Evolutionary conservation across 2,329 filamentous ascomycete genomes (phyloP).

Genomic region (Phoma sp.): DNA sequence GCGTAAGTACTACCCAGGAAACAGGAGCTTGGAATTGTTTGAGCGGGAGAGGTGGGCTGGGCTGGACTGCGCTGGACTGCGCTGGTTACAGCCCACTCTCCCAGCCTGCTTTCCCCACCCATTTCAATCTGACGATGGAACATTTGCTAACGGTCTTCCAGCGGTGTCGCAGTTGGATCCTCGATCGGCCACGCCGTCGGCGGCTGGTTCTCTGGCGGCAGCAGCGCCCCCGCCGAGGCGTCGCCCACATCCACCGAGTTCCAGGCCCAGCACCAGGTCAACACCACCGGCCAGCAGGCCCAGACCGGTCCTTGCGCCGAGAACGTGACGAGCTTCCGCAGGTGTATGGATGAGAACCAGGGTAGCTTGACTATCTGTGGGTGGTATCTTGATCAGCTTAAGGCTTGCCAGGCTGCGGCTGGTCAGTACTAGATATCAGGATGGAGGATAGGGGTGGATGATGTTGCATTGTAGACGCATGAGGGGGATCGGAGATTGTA

Average conservation of each 20-base stretch:
- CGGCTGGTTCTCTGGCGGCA: conserved; percentile 81
- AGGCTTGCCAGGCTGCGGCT: conserved; percentile 58
- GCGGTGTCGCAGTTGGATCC: conserved; percentile 94
- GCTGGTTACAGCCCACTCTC: too few relatives aligned
- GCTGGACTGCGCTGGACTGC: too few relatives aligned
- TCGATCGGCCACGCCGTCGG: conserved; percentile 95
- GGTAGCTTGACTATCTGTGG: conserved; percentile 95
- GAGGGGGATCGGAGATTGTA: too few relatives aligned
- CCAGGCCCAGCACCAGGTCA: conserved; percentile 26
- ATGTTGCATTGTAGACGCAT: too few relatives aligned
- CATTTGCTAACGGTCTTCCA: conserved; percentile 48
- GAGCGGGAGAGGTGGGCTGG: too few relatives aligned
- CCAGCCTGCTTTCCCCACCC: too few relatives aligned
- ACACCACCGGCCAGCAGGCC: conserved; percentile 48
- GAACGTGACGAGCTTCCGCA: conserved; percentile 85
- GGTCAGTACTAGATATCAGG: conserved; percentile 51
- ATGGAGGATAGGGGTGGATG: neutral
- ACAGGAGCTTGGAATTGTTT: too few relatives aligned
- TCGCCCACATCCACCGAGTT: conserved; percentile 44
- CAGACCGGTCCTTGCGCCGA: conserved; percentile 65
- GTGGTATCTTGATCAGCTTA: conserved; percentile 96
- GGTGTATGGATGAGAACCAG: conserved; percentile 94
- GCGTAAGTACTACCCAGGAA: conserved; percentile 70
- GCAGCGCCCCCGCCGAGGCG: conserved; percentile 60
- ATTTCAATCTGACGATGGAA: neutral